These are phyloP conservation scores for Intubia oerlemansii DNA, from an alignment of 2,329 filamentous ascomycete genomes.

Conservation along the genomic window DNA sequence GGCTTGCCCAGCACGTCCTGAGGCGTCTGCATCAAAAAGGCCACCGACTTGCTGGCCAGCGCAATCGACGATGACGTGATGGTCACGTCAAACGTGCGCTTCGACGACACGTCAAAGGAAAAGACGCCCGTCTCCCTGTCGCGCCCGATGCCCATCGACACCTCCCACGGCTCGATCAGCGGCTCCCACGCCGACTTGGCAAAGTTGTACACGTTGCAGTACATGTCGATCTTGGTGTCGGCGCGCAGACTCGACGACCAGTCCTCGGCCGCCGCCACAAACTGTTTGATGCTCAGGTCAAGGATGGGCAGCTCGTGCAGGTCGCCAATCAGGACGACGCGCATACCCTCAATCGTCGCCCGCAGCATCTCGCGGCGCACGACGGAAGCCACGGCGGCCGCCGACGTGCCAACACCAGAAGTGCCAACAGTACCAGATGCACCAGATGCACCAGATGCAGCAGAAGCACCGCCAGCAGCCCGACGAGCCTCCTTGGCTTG, in stretches of 20 bases:
- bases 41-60: slow-evolving; percentile 75
- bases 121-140: slow-evolving; percentile 55
- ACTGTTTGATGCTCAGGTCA: slow-evolving; percentile 82
- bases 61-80: slow-evolving; percentile 88
- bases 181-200: slow-evolving; percentile 98
- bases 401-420: no score
- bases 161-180: slow-evolving; percentile 82
- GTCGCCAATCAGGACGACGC: slow-evolving; percentile 87
- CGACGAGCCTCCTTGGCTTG: no score
- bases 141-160: slow-evolving; percentile 76
- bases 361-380: slow-evolving; percentile 69
- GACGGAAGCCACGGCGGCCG: slow-evolving; percentile 11
- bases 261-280: slow-evolving; percentile 64
- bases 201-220: slow-evolving; percentile 96
- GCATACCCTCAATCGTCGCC: slow-evolving; percentile 69
- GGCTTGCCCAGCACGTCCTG: slow-evolving; percentile 90
- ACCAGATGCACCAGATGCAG: no score
- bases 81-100: slow-evolving; percentile 80
- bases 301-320: slow-evolving; percentile 87
- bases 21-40: slow-evolving; percentile 59
- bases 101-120: slow-evolving; percentile 68
- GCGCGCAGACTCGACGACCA: slow-evolving; percentile 81
- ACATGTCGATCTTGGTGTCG: slow-evolving; percentile 78
- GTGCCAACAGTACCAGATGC: no score
- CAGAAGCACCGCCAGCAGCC: no score